phyloP scores from a whole-genome alignment of 495 filamentous ascomycete genomes.

The Xylaria scruposa region DNA sequence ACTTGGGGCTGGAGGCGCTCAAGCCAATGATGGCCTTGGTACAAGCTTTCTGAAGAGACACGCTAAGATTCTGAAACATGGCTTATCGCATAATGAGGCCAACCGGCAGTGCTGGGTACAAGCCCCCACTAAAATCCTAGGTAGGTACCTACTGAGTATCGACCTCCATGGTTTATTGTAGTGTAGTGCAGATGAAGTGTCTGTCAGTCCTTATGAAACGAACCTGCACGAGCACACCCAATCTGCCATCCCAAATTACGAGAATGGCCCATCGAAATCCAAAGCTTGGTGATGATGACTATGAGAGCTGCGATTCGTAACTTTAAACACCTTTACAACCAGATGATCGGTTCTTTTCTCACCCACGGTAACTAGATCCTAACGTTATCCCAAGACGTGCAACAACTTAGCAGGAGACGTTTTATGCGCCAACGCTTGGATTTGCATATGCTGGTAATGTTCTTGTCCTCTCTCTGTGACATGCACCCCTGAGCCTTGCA shows the following conservation, averaged over 20 bases:
- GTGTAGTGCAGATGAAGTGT: background rate
- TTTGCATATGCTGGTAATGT: conserved; percentile 8
- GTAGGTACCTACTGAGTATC: no score
- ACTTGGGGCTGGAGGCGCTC: background rate
- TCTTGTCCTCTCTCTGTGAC: background rate
- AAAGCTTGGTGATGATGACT: background rate
- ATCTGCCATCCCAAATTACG: background rate
- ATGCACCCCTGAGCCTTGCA: conserved; percentile 21
- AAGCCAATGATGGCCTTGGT: conserved; percentile 2
- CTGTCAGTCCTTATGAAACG: conserved; percentile 9
- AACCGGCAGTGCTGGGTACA: conserved; percentile 7
- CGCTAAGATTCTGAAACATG: conserved; percentile 27
- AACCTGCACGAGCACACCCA: background rate
- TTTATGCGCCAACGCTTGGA: background rate
- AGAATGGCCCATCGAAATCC: background rate
- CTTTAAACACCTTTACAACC: background rate
- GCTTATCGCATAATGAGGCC: conserved; percentile 11
- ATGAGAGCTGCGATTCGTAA: background rate
- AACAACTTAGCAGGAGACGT: background rate
- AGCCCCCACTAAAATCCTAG: background rate
- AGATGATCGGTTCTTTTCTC: background rate
- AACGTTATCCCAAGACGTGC: no score
- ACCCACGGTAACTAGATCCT: background rate
- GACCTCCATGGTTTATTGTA: background rate
- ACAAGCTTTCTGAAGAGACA: conserved; percentile 9